phyloP scores from a whole-genome alignment of 148 eudicot species.

The Camellia sinensis region DNA sequence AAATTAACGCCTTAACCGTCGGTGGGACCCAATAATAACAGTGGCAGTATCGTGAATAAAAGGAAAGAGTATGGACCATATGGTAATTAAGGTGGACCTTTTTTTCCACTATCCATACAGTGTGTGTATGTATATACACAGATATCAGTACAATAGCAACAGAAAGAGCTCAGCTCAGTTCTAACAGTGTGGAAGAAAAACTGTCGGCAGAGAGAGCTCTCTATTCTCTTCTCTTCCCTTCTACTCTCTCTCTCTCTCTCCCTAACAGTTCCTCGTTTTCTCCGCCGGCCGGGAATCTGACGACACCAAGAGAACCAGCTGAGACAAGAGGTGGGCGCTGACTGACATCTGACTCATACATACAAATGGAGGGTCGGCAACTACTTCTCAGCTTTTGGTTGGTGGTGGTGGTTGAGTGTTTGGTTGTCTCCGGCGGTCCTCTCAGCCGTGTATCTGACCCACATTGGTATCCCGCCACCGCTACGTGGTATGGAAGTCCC shows the following conservation, averaged over 20 bases:
- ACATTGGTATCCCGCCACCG: slow-evolving; percentile 83
- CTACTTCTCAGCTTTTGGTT: not conserved
- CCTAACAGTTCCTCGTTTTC: not conserved
- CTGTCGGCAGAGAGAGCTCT: not conserved
- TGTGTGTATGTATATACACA: not conserved
- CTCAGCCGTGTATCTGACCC: slow-evolving; percentile 26
- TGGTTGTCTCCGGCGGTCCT: slow-evolving; percentile 19
- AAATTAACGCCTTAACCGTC: slow-evolving; percentile 10
- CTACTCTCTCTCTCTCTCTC: not conserved
- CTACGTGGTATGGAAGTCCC: slow-evolving; percentile 96
- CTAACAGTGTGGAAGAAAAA: not conserved
- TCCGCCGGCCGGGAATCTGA: slow-evolving; percentile 10
- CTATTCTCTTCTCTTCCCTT: not conserved
- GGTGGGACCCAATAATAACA: slow-evolving; percentile 21
- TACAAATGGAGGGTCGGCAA: not conserved
- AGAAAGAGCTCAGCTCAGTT: not conserved
- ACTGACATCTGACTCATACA: not conserved
- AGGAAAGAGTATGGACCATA: slow-evolving; percentile 3
- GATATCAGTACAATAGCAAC: not conserved
- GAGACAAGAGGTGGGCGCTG: not conserved
- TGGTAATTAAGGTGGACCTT: not conserved
- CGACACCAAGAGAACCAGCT: too few relatives aligned
- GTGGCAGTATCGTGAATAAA: slow-evolving; percentile 34
- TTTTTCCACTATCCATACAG: not conserved
- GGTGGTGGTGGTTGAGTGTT: slow-evolving; percentile 5